A percentile compares a stretch with the other conserved stretches of the same genome.
Evolutionary conservation across 208 protist species (phyloP).

Genomic region (Trypanosoma theileri): DNA sequence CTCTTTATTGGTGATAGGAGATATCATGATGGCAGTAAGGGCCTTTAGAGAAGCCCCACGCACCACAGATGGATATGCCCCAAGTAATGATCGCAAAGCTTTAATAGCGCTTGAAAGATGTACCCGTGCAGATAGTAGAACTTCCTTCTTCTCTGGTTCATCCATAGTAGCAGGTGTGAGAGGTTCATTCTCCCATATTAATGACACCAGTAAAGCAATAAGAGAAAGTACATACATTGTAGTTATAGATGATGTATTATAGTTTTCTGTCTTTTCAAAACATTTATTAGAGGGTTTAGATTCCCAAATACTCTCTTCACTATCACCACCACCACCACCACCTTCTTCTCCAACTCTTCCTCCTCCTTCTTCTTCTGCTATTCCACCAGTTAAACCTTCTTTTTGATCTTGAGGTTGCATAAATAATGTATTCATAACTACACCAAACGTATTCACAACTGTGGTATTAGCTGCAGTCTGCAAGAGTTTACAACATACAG

Average conservation of each 20-base stretch:
- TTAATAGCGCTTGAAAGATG: constrained; percentile 30
- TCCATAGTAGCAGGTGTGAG: not conserved
- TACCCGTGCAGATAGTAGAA: constrained; percentile 16
- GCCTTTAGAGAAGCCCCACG: constrained; percentile 60
- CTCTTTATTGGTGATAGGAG: constrained; percentile 27
- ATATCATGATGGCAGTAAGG: constrained; percentile 61
- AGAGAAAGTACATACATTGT: constrained; percentile 21
- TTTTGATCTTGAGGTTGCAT: no score
- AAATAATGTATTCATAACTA: no score
- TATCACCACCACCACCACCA: not conserved
- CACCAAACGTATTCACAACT: not conserved
- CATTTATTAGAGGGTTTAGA: not conserved
- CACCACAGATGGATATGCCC: constrained; percentile 46
- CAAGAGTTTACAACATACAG: constrained; percentile 72
- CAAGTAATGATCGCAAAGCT: constrained; percentile 41
- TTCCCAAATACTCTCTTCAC: constrained; percentile 7
- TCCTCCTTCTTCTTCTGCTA: not conserved
- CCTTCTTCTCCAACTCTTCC: not conserved
- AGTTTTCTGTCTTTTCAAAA: not conserved
- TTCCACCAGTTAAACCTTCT: constrained; percentile 1
- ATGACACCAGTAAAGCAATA: constrained; percentile 23
- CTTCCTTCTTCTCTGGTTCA: not conserved
- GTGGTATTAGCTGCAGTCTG: constrained; percentile 26
- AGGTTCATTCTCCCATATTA: constrained; percentile 10
- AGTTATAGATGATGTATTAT: not conserved